Evolutionary conservation across 495 filamentous ascomycete species (phyloP).

Genomic region (Penicillium antarcticum): DNA sequence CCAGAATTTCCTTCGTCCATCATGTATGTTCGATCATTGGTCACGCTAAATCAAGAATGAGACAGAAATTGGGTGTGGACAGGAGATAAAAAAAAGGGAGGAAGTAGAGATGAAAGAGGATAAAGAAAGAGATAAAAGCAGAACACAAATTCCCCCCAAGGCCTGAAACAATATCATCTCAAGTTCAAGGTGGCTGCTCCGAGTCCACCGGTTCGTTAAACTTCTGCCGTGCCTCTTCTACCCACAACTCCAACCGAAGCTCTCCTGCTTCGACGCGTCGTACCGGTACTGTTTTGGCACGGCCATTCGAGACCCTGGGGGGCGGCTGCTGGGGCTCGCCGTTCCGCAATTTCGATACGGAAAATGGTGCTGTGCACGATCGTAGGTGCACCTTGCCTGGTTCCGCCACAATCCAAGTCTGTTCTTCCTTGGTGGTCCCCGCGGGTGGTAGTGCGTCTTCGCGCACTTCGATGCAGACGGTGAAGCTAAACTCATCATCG

Average conservation of each 20-base stretch:
- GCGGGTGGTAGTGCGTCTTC: conserved; percentile 74
- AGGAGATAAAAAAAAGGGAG: conserved; percentile 1
- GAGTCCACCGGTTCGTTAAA: conserved; percentile 49
- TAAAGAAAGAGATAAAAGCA: conserved; percentile 22
- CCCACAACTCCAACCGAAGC: conserved; percentile 53
- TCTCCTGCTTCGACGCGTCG: conserved; percentile 53
- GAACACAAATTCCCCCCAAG: conserved; percentile 23
- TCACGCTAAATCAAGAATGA: conserved; percentile 50
- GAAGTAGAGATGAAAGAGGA: conserved; percentile 6
- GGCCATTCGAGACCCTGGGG: conserved; percentile 39
- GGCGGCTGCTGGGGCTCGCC: conserved; percentile 37
- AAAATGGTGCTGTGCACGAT: conserved; percentile 45
- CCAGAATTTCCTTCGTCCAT: conserved; percentile 42
- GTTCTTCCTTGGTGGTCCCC: conserved; percentile 53
- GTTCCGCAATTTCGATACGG: conserved; percentile 41
- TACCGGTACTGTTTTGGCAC: conserved; percentile 51
- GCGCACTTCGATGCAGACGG: conserved; percentile 79
- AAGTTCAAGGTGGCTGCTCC: conserved; percentile 37
- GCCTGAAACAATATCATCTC: conserved; percentile 2
- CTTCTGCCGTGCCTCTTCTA: conserved; percentile 55
- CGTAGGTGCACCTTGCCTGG: conserved; percentile 44
- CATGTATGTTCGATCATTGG: conserved; percentile 49
- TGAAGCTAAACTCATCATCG: conserved; percentile 73
- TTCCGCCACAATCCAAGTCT: conserved; percentile 53
- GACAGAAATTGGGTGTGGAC: conserved; percentile 28